Percentiles rank a stretch among this genome's conserved stretches.
Conservation (phyloP, 1,139 yeast genomes). For the Pichia cactophila region DNA sequence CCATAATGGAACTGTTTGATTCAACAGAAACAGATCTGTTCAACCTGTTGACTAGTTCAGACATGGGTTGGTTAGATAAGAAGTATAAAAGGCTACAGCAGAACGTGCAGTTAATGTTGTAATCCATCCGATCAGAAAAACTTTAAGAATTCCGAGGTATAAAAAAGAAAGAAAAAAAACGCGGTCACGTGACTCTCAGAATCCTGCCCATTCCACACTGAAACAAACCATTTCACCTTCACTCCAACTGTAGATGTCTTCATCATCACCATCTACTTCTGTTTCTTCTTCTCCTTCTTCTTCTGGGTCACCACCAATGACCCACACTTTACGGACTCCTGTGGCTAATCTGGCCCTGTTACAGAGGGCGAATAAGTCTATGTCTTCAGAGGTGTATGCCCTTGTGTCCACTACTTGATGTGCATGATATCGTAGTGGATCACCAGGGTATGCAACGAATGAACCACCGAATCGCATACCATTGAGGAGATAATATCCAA, state of each 20-base stretch:
- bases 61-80: not conserved
- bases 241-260: not conserved
- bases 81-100: too few species aligned
- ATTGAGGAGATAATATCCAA: constrained; percentile 58
- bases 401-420: constrained; percentile 63
- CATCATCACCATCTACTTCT: not conserved
- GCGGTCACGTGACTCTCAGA: constrained; percentile 20
- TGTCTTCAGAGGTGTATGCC: constrained; percentile 41
- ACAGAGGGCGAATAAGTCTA: constrained; percentile 51
- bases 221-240: constrained; percentile 33
- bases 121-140: not conserved
- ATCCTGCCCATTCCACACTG: constrained; percentile 79
- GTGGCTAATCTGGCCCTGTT: constrained; percentile 89
- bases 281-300: not conserved
- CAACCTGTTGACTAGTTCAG: not conserved
- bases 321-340: constrained; percentile 82
- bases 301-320: constrained; percentile 31
- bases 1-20: too few species aligned
- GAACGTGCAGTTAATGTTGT: too few species aligned
- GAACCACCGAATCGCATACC: constrained; percentile 90
- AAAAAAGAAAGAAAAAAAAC: too few species aligned
- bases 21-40: not conserved
- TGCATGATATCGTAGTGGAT: constrained; percentile 84
- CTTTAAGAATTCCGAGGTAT: not conserved
- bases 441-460: constrained; percentile 89